phyloP scores from a whole-genome alignment of 306 rosid species.

The Corylus avellana region DNA sequence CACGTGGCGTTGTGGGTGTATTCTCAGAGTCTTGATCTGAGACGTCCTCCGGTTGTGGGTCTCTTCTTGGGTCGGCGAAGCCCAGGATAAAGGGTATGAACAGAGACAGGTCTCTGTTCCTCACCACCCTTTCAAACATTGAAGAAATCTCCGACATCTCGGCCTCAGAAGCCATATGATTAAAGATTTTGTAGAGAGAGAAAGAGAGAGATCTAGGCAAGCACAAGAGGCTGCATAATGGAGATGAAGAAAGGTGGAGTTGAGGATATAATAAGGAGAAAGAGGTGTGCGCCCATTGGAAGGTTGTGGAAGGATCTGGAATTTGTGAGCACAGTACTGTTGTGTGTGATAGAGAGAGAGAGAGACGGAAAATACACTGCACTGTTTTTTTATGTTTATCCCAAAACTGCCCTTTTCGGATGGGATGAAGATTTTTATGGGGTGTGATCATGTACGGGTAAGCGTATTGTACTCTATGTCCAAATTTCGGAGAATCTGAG shows the following conservation, averaged over 20 bases:
- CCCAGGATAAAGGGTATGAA: constrained; percentile 63
- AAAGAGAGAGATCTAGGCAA: background rate
- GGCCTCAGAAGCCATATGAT: constrained; percentile 58
- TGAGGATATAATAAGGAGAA: constrained; percentile 7
- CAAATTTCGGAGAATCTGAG: too few relatives aligned
- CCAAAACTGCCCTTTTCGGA: too few relatives aligned
- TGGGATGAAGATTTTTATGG: too few relatives aligned
- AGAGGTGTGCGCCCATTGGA: constrained; percentile 31
- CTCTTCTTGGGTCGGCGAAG: constrained; percentile 24
- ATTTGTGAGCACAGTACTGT: background rate
- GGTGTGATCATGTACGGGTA: too few relatives aligned
- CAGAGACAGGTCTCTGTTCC: constrained; percentile 52
- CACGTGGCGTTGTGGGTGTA: background rate
- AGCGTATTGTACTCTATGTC: too few relatives aligned
- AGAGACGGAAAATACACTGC: too few relatives aligned
- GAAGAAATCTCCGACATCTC: constrained; percentile 45
- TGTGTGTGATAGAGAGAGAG: too few relatives aligned
- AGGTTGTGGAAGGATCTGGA: constrained; percentile 74
- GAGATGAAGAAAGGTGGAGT: background rate
- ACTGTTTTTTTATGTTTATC: too few relatives aligned
- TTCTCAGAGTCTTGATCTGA: constrained; percentile 22
- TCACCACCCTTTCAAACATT: constrained; percentile 39
- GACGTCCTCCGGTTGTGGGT: constrained; percentile 2
- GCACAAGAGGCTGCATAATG: background rate
- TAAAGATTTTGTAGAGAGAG: background rate